A percentile compares a stretch with the other conserved stretches of the same genome.
Evolutionary conservation across 2,329 filamentous ascomycete species (phyloP).

Genomic region (Fusarium guadeloupense): DNA sequence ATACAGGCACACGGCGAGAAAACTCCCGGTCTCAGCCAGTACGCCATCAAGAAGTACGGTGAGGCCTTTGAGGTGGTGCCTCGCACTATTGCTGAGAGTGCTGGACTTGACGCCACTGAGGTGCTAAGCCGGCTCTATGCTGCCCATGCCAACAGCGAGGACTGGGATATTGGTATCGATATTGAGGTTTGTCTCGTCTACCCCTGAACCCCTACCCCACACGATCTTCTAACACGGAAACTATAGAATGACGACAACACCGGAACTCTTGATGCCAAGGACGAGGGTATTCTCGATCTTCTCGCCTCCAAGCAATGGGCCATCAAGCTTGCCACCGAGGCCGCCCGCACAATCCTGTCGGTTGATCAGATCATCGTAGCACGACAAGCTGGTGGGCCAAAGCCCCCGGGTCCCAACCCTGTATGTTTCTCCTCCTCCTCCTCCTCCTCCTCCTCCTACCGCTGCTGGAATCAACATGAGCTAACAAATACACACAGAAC

Average conservation of each 20-base stretch:
- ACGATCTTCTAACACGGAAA: constrained; percentile 31
- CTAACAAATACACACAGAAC: constrained; percentile 57
- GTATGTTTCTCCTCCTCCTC: constrained; percentile 49
- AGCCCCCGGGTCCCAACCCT: constrained; percentile 93
- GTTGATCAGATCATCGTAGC: constrained; percentile 99
- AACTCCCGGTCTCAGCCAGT: constrained; percentile 91
- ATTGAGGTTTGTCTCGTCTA: constrained; percentile 70
- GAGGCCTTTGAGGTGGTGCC: constrained; percentile 98
- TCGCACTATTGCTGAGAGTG: constrained; percentile 91
- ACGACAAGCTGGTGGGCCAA: constrained; percentile 94
- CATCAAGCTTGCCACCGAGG: constrained; percentile 95
- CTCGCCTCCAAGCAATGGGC: constrained; percentile 95
- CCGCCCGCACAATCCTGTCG: constrained; percentile 90
- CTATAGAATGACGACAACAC: constrained; percentile 75
- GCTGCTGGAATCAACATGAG: background rate
- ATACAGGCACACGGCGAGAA: constrained; percentile 91
- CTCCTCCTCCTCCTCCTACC: background rate
- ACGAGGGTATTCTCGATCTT: constrained; percentile 91
- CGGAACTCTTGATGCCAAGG: constrained; percentile 84
- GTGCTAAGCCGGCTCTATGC: constrained; percentile 92
- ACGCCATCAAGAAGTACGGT: constrained; percentile 96
- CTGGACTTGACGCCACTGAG: constrained; percentile 96
- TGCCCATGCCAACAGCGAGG: constrained; percentile 86
- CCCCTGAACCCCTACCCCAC: background rate
- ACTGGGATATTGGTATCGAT: constrained; percentile 93